Evolutionary conservation across 2,329 filamentous ascomycete genomes (phyloP), one percentile per base, ranked within the genome.

Genomic region (Aureobasidium sp.): DNA sequence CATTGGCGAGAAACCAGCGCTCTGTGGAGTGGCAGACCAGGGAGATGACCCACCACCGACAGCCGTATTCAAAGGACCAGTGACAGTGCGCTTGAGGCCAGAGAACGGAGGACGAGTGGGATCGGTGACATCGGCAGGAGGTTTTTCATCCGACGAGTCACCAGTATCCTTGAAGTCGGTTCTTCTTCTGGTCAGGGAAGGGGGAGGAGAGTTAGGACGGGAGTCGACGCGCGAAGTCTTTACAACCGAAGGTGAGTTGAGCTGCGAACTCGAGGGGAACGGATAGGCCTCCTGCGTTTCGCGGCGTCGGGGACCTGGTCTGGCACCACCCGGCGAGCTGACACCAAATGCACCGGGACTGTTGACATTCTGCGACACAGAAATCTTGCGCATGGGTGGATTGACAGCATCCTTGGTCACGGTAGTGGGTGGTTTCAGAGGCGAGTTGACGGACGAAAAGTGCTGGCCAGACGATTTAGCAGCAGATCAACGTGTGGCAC

Each of bases 381-480:
- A 97, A 17, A 86, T 81, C 76, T 96, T 97, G 62, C 93, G 89
- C 53, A 87, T 83, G 61, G 88, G 86, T 12, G 80, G 80, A 53
- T 72, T 82, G 72, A 73, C 81, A 64, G 74, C 81, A 74, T 77
- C 85, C 77, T 90, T 93, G 68, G 79, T 81, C 27, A 78, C 73
- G 64, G 79, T 83, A 35, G 85, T 84, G 22, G 90, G 89, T 9
- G 90, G 88, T 75, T 97, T 97, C 67, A 97, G 79, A 37, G 91
- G 89, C 39, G 94, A 97, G 74, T 97, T 99, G 71, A 99, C 91
- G 66, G 95, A 94, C 56, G 85, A 77, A 75, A 97, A 97, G 65
- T 89, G 79, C 88, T 96, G 73, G 56, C 22, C 70, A 67, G 61
- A 66, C 63, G 64, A 72, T 65, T 53, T 64, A 61, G 57, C 19